Conservation (phyloP, 2,329 filamentous ascomycete genomes). For the Botryosphaeria dothidea region DNA sequence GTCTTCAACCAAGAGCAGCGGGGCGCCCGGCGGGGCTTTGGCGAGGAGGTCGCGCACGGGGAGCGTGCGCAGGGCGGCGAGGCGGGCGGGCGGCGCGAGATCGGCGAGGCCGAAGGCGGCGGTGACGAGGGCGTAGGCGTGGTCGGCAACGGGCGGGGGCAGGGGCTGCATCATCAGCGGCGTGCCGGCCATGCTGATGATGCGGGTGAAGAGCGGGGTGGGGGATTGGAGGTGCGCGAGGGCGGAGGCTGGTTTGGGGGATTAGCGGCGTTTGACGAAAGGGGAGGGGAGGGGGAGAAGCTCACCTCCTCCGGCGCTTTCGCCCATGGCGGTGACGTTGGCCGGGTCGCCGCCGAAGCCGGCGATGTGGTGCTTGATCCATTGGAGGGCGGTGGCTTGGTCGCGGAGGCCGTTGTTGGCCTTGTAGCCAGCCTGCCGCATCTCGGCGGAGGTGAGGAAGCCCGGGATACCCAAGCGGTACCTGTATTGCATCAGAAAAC, state of each 20-base stretch:
- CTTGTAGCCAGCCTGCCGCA: slow-evolving; percentile 45
- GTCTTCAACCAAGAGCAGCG: slow-evolving; percentile 34
- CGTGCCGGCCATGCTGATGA: slow-evolving; percentile 28
- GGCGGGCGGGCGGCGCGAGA: slow-evolving; percentile 40
- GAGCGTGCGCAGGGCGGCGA: slow-evolving; percentile 43
- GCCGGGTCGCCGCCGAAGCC: slow-evolving; percentile 42
- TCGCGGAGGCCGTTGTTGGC: slow-evolving; percentile 37
- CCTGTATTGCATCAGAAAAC: slow-evolving; percentile 19
- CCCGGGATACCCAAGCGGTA: slow-evolving; percentile 35
- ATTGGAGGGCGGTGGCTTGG: slow-evolving; percentile 38
- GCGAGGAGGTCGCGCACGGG: slow-evolving; percentile 45
- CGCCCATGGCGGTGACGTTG: slow-evolving; percentile 45
- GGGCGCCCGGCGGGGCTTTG: slow-evolving; percentile 39
- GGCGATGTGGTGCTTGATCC: slow-evolving; percentile 38
- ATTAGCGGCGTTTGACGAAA: not conserved
- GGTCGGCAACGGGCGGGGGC: slow-evolving; percentile 41
- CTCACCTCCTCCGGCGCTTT: slow-evolving; percentile 52
- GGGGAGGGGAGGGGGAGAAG: not conserved
- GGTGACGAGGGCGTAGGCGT: slow-evolving; percentile 43
- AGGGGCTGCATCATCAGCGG: slow-evolving; percentile 44
- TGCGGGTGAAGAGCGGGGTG: slow-evolving; percentile 43
- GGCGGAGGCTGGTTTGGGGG: slow-evolving; percentile 6
- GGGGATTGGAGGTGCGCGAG: slow-evolving; percentile 32
- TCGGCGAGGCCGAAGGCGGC: slow-evolving; percentile 42
- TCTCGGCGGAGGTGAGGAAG: slow-evolving; percentile 49